These are phyloP conservation scores for Mycocentrospora acerina DNA, from an alignment of 2,329 filamentous ascomycete species.

Conservation along the genomic window DNA sequence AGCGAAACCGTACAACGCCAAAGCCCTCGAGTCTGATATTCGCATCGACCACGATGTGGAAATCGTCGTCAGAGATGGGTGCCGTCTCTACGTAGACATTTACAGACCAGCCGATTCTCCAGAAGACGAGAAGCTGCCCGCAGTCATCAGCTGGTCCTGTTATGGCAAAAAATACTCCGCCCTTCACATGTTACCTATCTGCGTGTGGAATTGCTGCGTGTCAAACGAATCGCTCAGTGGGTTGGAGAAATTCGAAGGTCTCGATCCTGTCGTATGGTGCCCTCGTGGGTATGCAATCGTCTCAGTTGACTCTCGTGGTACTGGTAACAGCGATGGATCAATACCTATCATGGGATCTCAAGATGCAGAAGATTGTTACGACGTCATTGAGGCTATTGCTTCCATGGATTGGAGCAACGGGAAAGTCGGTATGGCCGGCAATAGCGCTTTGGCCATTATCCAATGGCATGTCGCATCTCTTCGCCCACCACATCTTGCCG, in stretches of 20 bases:
- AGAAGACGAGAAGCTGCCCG: constrained; percentile 43
- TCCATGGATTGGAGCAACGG: constrained; percentile 50
- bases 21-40: constrained; percentile 42
- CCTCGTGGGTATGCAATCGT: constrained; percentile 39
- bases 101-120: constrained; percentile 43
- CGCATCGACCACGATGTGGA: constrained; percentile 50
- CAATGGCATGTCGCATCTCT: constrained; percentile 49
- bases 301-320: constrained; percentile 34
- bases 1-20: constrained; percentile 41
- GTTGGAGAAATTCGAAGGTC: constrained; percentile 48
- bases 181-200: constrained; percentile 43
- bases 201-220: constrained; percentile 44
- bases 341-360: constrained; percentile 45
- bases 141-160: constrained; percentile 47
- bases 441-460: constrained; percentile 46
- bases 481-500: constrained; percentile 46
- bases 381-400: constrained; percentile 48
- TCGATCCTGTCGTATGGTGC: constrained; percentile 43
- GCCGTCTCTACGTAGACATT: constrained; percentile 47
- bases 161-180: constrained; percentile 50
- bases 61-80: constrained; percentile 48
- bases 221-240: constrained; percentile 22
- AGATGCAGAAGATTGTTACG: constrained; percentile 51
- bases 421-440: constrained; percentile 47
- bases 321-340: constrained; percentile 37